Conservation (phyloP, 345 rosid genomes). For the Populus tremula region DNA sequence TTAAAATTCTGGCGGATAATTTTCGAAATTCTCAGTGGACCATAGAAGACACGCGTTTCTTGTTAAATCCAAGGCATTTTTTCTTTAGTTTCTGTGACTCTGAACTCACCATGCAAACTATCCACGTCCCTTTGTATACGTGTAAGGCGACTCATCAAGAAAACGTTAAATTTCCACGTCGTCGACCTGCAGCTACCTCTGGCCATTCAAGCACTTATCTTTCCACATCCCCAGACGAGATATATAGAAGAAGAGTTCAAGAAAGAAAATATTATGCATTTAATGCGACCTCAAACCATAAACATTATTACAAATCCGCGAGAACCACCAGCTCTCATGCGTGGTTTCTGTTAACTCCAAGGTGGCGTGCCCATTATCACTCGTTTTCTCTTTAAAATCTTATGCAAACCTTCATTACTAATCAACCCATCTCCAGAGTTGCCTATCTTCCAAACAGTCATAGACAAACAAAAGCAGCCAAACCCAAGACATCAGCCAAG, state of each 20-base stretch:
- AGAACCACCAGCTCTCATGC: slow-evolving; percentile 31
- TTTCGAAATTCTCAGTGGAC: no score
- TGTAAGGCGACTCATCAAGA: slow-evolving; percentile 14
- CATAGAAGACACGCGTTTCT: no score
- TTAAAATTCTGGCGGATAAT: no score
- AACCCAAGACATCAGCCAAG: background rate
- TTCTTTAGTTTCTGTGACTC: background rate
- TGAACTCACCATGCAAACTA: background rate
- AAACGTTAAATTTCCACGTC: slow-evolving; percentile 45
- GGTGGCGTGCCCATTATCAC: slow-evolving; percentile 45
- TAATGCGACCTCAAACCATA: slow-evolving; percentile 11
- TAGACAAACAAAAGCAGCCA: background rate
- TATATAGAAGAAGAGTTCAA: slow-evolving; percentile 8
- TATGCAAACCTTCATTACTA: background rate
- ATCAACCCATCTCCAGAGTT: slow-evolving; percentile 4
- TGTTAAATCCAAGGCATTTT: no score
- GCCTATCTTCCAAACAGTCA: background rate
- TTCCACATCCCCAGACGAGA: slow-evolving; percentile 17
- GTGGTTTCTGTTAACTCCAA: slow-evolving; percentile 34
- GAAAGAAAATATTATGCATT: slow-evolving; percentile 13
- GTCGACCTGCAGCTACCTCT: slow-evolving; percentile 24
- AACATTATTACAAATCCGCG: background rate
- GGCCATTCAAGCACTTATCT: slow-evolving; percentile 33
- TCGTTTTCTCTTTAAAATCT: slow-evolving; percentile 40
- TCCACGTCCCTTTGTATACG: slow-evolving; percentile 6